Conservation (phyloP, 1,139 yeast genomes). For the Debaryomyces psychrophilus region DNA sequence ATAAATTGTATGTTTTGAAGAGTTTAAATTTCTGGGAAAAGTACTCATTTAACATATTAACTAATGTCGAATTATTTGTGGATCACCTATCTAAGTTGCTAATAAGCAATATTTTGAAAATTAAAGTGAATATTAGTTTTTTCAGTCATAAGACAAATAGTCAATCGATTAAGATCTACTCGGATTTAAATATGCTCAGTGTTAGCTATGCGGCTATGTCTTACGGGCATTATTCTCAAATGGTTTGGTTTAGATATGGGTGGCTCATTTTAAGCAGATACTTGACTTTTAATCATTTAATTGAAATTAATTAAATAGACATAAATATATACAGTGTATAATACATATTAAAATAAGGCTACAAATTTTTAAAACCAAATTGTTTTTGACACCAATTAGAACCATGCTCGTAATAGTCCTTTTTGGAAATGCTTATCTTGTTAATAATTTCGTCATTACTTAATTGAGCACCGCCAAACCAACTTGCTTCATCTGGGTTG, state of each 20-base stretch:
- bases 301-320: conserved; percentile 22
- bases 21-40: conserved; percentile 53
- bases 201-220: conserved; percentile 76
- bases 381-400: conserved; percentile 76
- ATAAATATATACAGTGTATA: conserved; percentile 6
- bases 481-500: conserved; percentile 33
- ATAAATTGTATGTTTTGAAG: conserved; percentile 42
- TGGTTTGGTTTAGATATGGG: conserved; percentile 94
- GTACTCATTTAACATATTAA: conserved; percentile 53
- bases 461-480: conserved; percentile 53
- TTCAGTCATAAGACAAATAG: conserved; percentile 28
- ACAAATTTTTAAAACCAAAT: conserved; percentile 61
- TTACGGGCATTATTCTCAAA: conserved; percentile 82
- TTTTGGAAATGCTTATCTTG: conserved; percentile 64
- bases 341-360: conserved; percentile 10
- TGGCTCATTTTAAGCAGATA: conserved; percentile 82
- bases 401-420: conserved; percentile 87
- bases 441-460: conserved; percentile 54
- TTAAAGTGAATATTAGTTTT: conserved; percentile 47
- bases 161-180: conserved; percentile 45
- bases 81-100: conserved; percentile 35
- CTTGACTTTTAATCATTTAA: conserved; percentile 72
- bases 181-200: conserved; percentile 61
- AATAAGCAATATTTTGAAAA: conserved; percentile 35
- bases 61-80: conserved; percentile 49